phyloP scores from a whole-genome alignment of 140 eudicot genomes.

The Senecio squalidus region DNA sequence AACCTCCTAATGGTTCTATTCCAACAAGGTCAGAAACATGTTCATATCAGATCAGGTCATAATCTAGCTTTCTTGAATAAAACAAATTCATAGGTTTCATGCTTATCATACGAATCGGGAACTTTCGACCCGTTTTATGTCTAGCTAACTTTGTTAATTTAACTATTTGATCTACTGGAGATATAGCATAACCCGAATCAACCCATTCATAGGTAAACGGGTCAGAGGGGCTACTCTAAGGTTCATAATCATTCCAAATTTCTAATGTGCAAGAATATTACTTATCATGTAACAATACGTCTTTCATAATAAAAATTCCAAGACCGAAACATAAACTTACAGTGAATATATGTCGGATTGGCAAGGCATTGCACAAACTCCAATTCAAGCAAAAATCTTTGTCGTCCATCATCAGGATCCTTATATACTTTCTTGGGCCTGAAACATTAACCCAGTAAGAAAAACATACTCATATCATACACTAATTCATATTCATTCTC shows the following conservation, averaged over 20 bases:
- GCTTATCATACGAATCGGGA: no score
- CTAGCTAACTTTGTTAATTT: no score
- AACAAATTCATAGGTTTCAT: no score
- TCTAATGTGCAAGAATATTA: background rate
- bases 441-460: conserved; percentile 7
- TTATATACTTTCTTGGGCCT: conserved; percentile 68
- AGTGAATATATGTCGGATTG: conserved; percentile 83
- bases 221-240: no score
- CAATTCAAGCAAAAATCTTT: conserved; percentile 84
- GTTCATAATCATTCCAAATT: background rate
- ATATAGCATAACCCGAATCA: no score
- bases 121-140: no score
- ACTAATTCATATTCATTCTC: background rate
- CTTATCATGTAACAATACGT: background rate
- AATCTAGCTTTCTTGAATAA: no score
- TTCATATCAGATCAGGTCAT: no score
- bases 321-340: conserved; percentile 28
- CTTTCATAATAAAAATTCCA: background rate
- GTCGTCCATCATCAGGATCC: conserved; percentile 97
- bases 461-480: background rate
- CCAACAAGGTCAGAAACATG: no score
- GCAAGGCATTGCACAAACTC: conserved; percentile 92
- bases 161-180: no score
- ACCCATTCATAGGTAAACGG: no score
- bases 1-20: no score